Percentiles rank a stretch among this genome's conserved stretches.
These are phyloP conservation scores for Scytalidium sp. DNA, from an alignment of 2,329 filamentous ascomycete genomes.

Conservation along the genomic window DNA sequence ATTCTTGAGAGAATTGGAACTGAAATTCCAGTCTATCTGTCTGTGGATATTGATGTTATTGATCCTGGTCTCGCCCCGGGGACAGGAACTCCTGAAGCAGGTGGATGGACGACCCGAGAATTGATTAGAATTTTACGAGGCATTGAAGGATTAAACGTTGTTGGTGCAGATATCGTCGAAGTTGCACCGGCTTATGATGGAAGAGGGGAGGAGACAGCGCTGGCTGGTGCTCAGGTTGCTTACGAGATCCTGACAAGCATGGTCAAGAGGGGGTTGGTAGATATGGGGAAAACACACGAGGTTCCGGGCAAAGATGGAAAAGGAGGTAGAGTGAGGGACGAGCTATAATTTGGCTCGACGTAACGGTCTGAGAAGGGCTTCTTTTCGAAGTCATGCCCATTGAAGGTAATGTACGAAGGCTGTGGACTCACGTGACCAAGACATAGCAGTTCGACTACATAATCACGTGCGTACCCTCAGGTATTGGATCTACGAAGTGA, in stretches of 20 bases:
- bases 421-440: too few relatives aligned
- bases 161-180: constrained; percentile 89
- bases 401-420: too few relatives aligned
- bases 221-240: constrained; percentile 79
- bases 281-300: constrained; percentile 25
- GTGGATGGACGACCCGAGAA: constrained; percentile 88
- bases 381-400: too few relatives aligned
- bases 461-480: too few relatives aligned
- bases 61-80: constrained; percentile 70
- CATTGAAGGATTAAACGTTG: constrained; percentile 78
- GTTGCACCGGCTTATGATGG: constrained; percentile 84
- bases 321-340: constrained; percentile 16
- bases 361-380: too few relatives aligned
- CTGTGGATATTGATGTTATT: constrained; percentile 77
- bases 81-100: constrained; percentile 85
- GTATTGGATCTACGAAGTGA: too few relatives aligned
- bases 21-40: constrained; percentile 76
- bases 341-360: too few relatives aligned
- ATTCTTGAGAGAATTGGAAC: constrained; percentile 73
- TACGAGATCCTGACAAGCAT: constrained; percentile 82
- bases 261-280: constrained; percentile 54
- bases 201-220: constrained; percentile 72
- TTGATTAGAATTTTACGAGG: constrained; percentile 80
- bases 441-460: too few relatives aligned
- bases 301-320: constrained; percentile 15